phyloP scores from a whole-genome alignment of 2,329 filamentous ascomycete species.

The Apiospora rasikravindrae region DNA sequence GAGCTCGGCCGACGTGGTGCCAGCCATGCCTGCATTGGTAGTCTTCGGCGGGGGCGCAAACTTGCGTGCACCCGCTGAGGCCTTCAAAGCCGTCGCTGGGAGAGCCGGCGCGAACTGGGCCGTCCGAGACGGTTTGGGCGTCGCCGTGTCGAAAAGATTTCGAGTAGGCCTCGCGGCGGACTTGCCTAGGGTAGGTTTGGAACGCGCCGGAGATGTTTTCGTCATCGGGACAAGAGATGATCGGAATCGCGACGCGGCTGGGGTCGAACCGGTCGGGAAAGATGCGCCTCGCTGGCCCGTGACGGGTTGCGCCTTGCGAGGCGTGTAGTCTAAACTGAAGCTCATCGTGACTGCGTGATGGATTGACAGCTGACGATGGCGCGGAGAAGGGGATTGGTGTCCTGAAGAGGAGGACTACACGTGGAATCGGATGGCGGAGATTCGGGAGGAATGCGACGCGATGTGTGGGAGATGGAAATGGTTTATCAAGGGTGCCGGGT shows the following conservation, averaged over 20 bases:
- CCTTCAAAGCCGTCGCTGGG: constrained; percentile 32
- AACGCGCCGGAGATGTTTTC: constrained; percentile 32
- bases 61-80: constrained; percentile 34
- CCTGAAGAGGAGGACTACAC: constrained; percentile 15
- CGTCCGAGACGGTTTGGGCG: constrained; percentile 33
- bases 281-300: constrained; percentile 38
- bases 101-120: constrained; percentile 37
- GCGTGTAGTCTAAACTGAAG: constrained; percentile 30
- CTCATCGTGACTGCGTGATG: constrained; percentile 31
- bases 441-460: constrained; percentile 26
- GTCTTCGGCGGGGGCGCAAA: constrained; percentile 42
- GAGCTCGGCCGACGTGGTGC: constrained; percentile 55
- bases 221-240: constrained; percentile 41
- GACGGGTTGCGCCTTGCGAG: constrained; percentile 35
- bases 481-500: constrained; percentile 12
- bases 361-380: constrained; percentile 21
- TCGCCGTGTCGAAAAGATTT: constrained; percentile 39
- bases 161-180: constrained; percentile 29
- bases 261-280: constrained; percentile 32
- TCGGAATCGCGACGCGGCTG: constrained; percentile 35
- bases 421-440: background rate
- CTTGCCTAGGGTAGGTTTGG: constrained; percentile 31
- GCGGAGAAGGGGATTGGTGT: constrained; percentile 15
- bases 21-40: constrained; percentile 55
- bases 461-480: constrained; percentile 24